Evolutionary conservation across 2,329 filamentous ascomycete species (phyloP).

Genomic region (Verticillium zaregamsianum): DNA sequence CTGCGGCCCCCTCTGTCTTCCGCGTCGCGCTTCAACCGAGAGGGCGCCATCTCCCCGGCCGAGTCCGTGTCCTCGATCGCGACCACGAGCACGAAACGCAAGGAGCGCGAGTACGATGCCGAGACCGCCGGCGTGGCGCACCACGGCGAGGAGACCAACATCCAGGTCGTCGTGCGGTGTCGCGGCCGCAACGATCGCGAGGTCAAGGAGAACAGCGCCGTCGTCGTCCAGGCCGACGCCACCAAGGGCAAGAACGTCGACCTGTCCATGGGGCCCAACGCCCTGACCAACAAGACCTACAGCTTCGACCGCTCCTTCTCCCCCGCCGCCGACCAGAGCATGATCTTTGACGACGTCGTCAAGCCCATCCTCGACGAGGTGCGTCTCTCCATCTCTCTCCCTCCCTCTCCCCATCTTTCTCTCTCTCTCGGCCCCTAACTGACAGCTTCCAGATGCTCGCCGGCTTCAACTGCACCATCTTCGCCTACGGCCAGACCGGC

Average conservation of each 20-base stretch:
- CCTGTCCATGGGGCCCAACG: constrained; percentile 86
- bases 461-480: constrained; percentile 97
- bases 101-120: constrained; percentile 70
- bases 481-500: constrained; percentile 96
- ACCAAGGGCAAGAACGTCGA: constrained; percentile 80
- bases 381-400: constrained; percentile 19
- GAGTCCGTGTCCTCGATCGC: constrained; percentile 61
- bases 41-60: constrained; percentile 62
- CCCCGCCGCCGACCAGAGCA: constrained; percentile 85
- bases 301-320: constrained; percentile 97
- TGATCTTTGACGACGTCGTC: constrained; percentile 94
- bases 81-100: constrained; percentile 68
- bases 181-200: constrained; percentile 90
- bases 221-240: constrained; percentile 85
- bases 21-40: constrained; percentile 23
- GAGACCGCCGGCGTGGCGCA: constrained; percentile 27
- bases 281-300: constrained; percentile 93
- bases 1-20: constrained; percentile 10
- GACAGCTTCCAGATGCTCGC: constrained; percentile 67
- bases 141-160: constrained; percentile 79
- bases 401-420: too few relatives aligned
- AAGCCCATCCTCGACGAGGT: constrained; percentile 91
- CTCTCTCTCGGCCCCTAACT: constrained; percentile 4
- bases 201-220: constrained; percentile 88
- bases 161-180: constrained; percentile 94